Base-by-base conservation (phyloP, 2,329 filamentous ascomycete genomes). In the Aspergillus amoenus region DNA sequence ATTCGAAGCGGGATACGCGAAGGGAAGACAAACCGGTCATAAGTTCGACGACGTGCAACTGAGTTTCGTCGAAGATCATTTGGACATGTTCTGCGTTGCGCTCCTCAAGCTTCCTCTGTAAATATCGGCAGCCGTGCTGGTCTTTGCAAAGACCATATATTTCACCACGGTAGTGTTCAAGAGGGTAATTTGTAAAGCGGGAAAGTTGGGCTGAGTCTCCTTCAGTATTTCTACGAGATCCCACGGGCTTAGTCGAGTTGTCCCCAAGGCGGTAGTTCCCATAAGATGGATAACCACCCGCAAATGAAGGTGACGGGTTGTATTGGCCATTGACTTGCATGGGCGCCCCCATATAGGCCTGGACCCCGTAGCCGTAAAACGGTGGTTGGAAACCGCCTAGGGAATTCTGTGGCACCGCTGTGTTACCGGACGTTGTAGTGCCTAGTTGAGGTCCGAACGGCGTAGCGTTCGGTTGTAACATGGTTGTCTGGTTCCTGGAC, bases 101-200 rank as follows among this genome's bases (percentile, higher is more conserved):
- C 70, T 96, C 93, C 78, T 99, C 94, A 5, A 99, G 83, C 79
- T 97, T 96, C 81, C 96, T 94, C 79, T 99, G 94, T 56, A 99
- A 80, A 73, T 94, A 99, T 58, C 94, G 90, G 70, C 94, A 99
- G 58, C 94, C 94, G 74, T 99, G 93, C 78, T 99, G 94, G 70
- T 99, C 94, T 78, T 97, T 97, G 83, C 93, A 97, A 37, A 97
- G 81, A 50, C 86, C 83, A 74, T 96, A 95, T 68, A 99, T 91
- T 67, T 92, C 88, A 48, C 92, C 91, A 37, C 83, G 82, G 67
- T 94, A 88, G 34, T 88, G 84, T 71, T 96, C 91, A 21, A 97
- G 81, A 13, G 90, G 86, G 69, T 90, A 84, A 71, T 94, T 93
- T 65, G 89, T 86, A 76, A 91, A 97, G 59, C 91, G 89, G 67